Evolutionary conservation across 2,329 filamentous ascomycete genomes (phyloP).

Genomic region (Pestalotiopsis sp.): DNA sequence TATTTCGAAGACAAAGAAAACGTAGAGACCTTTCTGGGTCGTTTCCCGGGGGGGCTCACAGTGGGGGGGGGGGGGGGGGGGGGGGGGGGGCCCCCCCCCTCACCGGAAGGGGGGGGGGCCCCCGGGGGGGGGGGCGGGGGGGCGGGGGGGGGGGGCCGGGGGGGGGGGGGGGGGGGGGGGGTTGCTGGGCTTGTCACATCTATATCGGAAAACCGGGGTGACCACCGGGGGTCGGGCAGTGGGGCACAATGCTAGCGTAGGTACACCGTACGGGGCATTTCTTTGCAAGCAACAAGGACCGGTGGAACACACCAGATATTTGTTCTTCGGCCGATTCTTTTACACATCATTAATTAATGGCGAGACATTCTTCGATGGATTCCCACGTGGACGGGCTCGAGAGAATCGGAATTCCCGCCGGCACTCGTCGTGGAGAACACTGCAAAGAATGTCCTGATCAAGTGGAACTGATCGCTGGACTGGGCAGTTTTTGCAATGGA

Average conservation of each 20-base stretch:
- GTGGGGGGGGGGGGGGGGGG: too few species aligned
- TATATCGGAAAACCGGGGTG: constrained; percentile 5
- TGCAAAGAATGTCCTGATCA: not conserved
- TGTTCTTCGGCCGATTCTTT: not conserved
- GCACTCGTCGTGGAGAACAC: not conserved
- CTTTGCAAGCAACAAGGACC: not conserved
- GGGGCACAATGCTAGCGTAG: not conserved
- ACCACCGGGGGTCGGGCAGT: not conserved
- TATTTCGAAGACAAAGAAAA: not conserved
- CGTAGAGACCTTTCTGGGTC: not conserved
- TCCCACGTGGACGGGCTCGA: not conserved
- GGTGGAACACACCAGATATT: not conserved
- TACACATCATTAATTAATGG: not conserved
- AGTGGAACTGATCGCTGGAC: not conserved
- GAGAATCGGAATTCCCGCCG: not conserved
- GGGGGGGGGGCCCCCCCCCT: too few species aligned
- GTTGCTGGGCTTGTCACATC: not conserved
- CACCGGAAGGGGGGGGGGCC: too few species aligned
- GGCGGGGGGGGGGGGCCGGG: too few species aligned
- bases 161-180: too few species aligned
- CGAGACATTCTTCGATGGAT: not conserved
- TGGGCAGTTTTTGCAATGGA: not conserved
- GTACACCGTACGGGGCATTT: not conserved
- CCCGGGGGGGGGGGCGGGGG: too few species aligned
- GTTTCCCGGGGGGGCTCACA: not conserved